A percentile compares a stretch with the other conserved stretches of the same genome.
These are phyloP conservation scores for Toxoplasma gondii DNA, from an alignment of 169 alveolate genomes.

Conservation along the genomic window DNA sequence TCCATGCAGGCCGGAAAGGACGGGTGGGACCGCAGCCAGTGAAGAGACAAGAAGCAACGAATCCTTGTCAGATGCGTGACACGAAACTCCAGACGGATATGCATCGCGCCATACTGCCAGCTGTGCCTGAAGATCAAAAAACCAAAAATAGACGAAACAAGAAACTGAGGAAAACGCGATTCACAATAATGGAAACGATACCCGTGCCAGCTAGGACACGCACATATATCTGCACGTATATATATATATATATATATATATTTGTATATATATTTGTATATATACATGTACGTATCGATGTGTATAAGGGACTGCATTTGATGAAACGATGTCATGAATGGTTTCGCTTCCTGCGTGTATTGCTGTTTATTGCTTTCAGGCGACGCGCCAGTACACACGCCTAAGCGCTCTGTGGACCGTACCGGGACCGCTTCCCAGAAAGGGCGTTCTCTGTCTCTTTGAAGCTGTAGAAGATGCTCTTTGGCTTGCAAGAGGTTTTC, in stretches of 20 bases:
- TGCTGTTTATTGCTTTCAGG: neutral
- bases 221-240: neutral
- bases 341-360: neutral
- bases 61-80: neutral
- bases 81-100: neutral
- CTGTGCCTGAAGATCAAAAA: neutral
- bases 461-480: neutral
- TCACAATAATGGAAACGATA: neutral
- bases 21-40: neutral
- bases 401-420: neutral
- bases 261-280: neutral
- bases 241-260: too few species aligned
- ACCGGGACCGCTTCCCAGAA: neutral
- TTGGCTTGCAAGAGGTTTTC: neutral
- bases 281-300: neutral
- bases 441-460: neutral
- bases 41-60: neutral
- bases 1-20: neutral
- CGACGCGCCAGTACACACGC: neutral
- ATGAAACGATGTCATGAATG: neutral
- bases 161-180: neutral
- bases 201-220: neutral
- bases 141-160: neutral
- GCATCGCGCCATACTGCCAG: neutral
- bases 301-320: neutral